phyloP scores from a whole-genome alignment of 2,329 filamentous ascomycete genomes.

The Sclerotinia sclerotiorum region DNA sequence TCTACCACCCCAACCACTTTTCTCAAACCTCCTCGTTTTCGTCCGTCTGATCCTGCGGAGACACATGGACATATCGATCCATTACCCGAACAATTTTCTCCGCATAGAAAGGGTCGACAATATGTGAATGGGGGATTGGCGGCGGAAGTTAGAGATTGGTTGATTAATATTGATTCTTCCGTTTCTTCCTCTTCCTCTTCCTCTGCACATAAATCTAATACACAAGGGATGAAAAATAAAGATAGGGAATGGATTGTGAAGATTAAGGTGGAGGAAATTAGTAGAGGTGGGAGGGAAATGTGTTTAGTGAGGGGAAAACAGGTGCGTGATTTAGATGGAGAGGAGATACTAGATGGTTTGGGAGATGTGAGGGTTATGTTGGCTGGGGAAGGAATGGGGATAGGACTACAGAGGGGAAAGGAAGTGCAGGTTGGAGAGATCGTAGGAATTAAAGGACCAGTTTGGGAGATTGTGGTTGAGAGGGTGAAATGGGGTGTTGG shows the following conservation, averaged over 20 bases:
- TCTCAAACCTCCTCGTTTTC: slow-evolving; percentile 40
- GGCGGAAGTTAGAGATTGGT: slow-evolving; percentile 50
- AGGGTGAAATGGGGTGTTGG: slow-evolving; percentile 41
- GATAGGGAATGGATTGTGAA: slow-evolving; percentile 36
- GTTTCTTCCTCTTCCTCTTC: slow-evolving; percentile 19
- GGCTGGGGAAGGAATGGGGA: slow-evolving; percentile 37
- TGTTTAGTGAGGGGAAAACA: slow-evolving; percentile 37
- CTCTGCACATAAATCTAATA: slow-evolving; percentile 18
- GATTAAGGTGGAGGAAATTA: slow-evolving; percentile 38
- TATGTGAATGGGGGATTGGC: slow-evolving; percentile 52
- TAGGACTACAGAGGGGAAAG: slow-evolving; percentile 35
- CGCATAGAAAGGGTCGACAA: slow-evolving; percentile 50
- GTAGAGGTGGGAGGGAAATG: slow-evolving; percentile 34
- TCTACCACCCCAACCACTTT: slow-evolving; percentile 29
- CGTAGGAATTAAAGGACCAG: slow-evolving; percentile 39
- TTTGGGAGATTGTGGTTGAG: slow-evolving; percentile 40
- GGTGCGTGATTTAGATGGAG: slow-evolving; percentile 23
- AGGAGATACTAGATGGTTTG: slow-evolving; percentile 29
- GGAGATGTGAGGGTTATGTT: slow-evolving; percentile 35
- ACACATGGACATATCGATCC: slow-evolving; percentile 38
- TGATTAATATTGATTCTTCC: slow-evolving; percentile 45
- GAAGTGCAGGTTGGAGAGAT: slow-evolving; percentile 33
- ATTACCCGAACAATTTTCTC: slow-evolving; percentile 54
- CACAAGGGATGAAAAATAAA: slow-evolving; percentile 19
- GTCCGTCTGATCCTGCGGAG: slow-evolving; percentile 35